Evolutionary conservation across 2,329 filamentous ascomycete genomes (phyloP), one percentile per base, ranked within the genome.

Genomic region (Penicillium sp.): DNA sequence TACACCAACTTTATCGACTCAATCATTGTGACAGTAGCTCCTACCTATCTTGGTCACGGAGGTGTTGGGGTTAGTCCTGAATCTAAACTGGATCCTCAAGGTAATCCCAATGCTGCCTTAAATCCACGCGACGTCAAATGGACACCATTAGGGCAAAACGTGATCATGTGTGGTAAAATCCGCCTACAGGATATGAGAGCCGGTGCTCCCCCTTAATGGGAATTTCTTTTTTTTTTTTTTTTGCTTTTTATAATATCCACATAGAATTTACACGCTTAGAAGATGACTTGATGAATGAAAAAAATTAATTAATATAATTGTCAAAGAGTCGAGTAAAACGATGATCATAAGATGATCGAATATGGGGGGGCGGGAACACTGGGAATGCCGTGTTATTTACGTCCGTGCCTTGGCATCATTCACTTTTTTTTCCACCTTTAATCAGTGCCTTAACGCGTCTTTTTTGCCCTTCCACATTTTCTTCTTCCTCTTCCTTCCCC

Each of bases 1-100:
- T 85, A 86, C 66, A 79, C 84, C 16, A 66, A 72, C n/a, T 77
- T 92, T 9, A 80, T 96, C 43, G 84, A 91, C 69, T 88, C 88
- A 2, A 87, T 96, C 48, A 89, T 98, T 66, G 82, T 97, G 56
- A 97, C 93, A 0, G 86, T 97, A 68, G 92, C 93, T 3, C 93
- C 93, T 9, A 91, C 87, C 0, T 98, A 91, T 85, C 80, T 98
- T n/a, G 93, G 93, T 1, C 81, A 84, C 58, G 91, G 90, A 2
- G 91, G 91, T 8, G 90, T 97, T 10, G 81, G 86, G 11, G 90
- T 96, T 3, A 88, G 86, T 47, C 93, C 93, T 2, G 79, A 84
- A 21, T 80, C 85, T 33, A 82, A 80, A 41, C 67, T 73, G 3
- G 81, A 82, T 55, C 72, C 75, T 2, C 70, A 80, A 19, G 85